Evolutionary conservation across 331 rosid genomes (phyloP).

Genomic region (Rhamnella rubrinervis): DNA sequence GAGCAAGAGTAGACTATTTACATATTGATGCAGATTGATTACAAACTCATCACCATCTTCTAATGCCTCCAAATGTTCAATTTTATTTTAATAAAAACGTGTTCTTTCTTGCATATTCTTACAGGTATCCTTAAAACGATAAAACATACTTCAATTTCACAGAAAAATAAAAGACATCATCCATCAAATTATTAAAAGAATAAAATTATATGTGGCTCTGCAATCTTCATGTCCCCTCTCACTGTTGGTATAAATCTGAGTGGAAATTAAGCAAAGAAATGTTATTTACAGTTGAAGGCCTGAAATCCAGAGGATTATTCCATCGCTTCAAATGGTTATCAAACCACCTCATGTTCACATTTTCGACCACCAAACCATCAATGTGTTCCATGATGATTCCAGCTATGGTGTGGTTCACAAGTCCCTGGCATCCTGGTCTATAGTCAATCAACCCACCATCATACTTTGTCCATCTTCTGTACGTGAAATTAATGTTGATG

Average conservation of each 20-base stretch:
- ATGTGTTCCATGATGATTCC: slow-evolving; percentile 89
- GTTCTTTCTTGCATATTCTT: slow-evolving; percentile 1
- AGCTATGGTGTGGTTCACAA: slow-evolving; percentile 62
- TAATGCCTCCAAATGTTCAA: too few species aligned
- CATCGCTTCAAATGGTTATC: slow-evolving; percentile 37
- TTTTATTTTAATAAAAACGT: neutral
- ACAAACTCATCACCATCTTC: too few species aligned
- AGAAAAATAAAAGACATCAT: too few species aligned
- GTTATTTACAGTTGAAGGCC: slow-evolving; percentile 69
- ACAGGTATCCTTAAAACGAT: neutral
- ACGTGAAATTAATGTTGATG: slow-evolving; percentile 65
- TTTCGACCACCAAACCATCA: slow-evolving; percentile 64
- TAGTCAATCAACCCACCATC: slow-evolving; percentile 75
- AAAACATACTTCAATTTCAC: too few species aligned
- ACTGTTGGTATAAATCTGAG: slow-evolving; percentile 42
- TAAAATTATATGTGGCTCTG: neutral
- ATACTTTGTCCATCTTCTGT: slow-evolving; percentile 57
- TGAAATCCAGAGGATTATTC: slow-evolving; percentile 84
- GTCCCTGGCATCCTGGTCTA: slow-evolving; percentile 85
- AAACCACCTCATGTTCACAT: slow-evolving; percentile 83
- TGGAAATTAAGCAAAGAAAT: slow-evolving; percentile 60
- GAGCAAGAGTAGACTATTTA: too few species aligned
- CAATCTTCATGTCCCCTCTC: neutral
- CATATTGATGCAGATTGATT: too few species aligned
- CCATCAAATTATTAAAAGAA: slow-evolving; percentile 1